phyloP scores from a whole-genome alignment of 2,329 filamentous ascomycete genomes.

The Pseudomassariella vexata region DNA sequence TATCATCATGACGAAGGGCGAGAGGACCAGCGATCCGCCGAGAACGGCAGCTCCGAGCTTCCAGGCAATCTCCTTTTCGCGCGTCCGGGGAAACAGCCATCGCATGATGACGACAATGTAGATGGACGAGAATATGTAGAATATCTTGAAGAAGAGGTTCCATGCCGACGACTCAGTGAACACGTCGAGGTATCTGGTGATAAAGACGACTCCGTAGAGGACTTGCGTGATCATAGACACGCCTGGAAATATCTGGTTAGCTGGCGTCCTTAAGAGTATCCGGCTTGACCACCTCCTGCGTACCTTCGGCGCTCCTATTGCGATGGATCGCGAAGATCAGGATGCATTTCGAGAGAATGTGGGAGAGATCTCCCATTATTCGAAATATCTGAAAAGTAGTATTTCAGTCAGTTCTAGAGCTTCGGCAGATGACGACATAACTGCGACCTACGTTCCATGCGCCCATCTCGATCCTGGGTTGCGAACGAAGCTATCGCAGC shows the following conservation, averaged over 20 bases:
- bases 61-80: constrained; percentile 90
- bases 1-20: constrained; percentile 68
- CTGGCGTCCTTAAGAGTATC: background rate
- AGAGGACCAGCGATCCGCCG: constrained; percentile 56
- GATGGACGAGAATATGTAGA: constrained; percentile 77
- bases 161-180: constrained; percentile 54
- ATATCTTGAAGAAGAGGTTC: constrained; percentile 81
- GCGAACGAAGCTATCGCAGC: too few relatives aligned
- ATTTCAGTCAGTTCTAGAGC: constrained; percentile 2
- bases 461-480: constrained; percentile 20
- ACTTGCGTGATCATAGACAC: constrained; percentile 88
- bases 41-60: constrained; percentile 72
- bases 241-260: constrained; percentile 40
- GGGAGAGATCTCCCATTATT: constrained; percentile 76
- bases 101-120: constrained; percentile 90
- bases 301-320: constrained; percentile 81
- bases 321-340: constrained; percentile 85
- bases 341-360: constrained; percentile 82
- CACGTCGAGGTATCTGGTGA: constrained; percentile 80
- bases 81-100: constrained; percentile 76
- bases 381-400: constrained; percentile 58
- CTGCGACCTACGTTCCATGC: constrained; percentile 21
- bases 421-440: background rate
- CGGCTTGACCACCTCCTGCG: constrained; percentile 3
- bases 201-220: constrained; percentile 81